Base-by-base conservation (phyloP, 768 basidiomycete genomes). In the Collybia nuda region DNA sequence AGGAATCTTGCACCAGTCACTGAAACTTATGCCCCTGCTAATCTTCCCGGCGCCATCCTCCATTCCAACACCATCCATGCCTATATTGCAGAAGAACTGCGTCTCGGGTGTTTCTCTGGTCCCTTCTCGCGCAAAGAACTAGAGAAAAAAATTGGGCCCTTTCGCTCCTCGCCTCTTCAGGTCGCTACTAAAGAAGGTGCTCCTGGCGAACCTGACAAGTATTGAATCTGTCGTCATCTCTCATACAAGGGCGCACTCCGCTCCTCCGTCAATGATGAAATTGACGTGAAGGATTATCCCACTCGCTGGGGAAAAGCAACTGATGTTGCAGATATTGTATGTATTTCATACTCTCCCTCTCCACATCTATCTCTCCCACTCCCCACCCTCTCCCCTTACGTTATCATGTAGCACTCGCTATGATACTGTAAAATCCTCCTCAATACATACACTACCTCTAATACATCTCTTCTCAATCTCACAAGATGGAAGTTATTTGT, bases 201-300 rank as follows among this genome's bases (percentile, higher is more conserved):
- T 14, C 26, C 55, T 26, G 56, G 51, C 17, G 39, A 56, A 12
- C 61, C 59, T 6, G 40, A 40, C 22, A 67, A 67, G 42, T 40
- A 48, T 22, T 56, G 56, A 0, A 41, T 59, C 14, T 57, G 57
- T 14, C 48, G 51, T 17, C 56, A 63, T 36, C 55, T 62, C 0
- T 65, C 62, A 1, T 59, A 56, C 38, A 52, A 50, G 17, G 53
- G 54, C 11, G 21, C 22, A 19, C 40, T 46, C 3, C 48, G 46
- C 1, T 9, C 46, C 40, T 63, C 59, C 0, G 47, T 62, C n/a
- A 66, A 66, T 26, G 55, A 57, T 14, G 26, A 53, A 18, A 60
- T 64, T 24, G 48, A 62, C 28, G 35, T 55, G 1, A 58, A 60
- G 28, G 52, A 62, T 5, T 62, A 52, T 43, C 63, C 63, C 11